A percentile compares a stretch with the other conserved stretches of the same genome.
phyloP scores from a whole-genome alignment of 768 basidiomycete species.

The Mycena capillaripes region DNA sequence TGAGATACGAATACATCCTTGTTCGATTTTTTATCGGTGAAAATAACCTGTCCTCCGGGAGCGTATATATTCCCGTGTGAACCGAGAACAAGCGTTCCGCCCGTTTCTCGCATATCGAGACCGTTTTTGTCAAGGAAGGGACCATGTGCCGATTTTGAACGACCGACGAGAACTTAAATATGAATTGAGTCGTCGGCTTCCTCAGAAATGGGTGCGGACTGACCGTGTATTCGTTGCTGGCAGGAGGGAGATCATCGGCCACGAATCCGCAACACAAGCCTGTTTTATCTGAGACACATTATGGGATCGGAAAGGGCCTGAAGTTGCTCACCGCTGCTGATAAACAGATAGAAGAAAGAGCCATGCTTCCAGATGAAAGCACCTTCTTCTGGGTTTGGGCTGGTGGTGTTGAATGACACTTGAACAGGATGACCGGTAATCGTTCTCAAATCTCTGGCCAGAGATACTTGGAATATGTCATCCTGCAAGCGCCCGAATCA shows the following conservation, averaged over 20 bases:
- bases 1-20: conserved; percentile 33
- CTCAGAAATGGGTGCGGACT: neutral
- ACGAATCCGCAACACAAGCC: conserved; percentile 33
- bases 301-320: neutral
- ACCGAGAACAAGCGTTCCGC: conserved; percentile 28
- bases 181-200: neutral
- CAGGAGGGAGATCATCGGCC: conserved; percentile 26
- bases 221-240: conserved; percentile 27
- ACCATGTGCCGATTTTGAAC: conserved; percentile 22
- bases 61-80: conserved; percentile 34
- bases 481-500: neutral
- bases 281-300: neutral
- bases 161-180: conserved; percentile 30
- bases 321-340: conserved; percentile 26
- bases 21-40: conserved; percentile 19
- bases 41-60: conserved; percentile 32
- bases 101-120: conserved; percentile 23
- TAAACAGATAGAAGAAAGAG: conserved; percentile 27
- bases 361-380: conserved; percentile 32
- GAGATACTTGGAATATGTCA: conserved; percentile 23
- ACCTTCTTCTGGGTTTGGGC: conserved; percentile 31
- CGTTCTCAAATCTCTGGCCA: conserved; percentile 15
- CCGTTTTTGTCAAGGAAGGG: conserved; percentile 32
- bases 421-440: conserved; percentile 12
- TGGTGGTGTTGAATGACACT: conserved; percentile 31